These are phyloP conservation scores for Coemansia sp. DNA, from an alignment of 192 early-diverging fungal species.

Conservation along the genomic window DNA sequence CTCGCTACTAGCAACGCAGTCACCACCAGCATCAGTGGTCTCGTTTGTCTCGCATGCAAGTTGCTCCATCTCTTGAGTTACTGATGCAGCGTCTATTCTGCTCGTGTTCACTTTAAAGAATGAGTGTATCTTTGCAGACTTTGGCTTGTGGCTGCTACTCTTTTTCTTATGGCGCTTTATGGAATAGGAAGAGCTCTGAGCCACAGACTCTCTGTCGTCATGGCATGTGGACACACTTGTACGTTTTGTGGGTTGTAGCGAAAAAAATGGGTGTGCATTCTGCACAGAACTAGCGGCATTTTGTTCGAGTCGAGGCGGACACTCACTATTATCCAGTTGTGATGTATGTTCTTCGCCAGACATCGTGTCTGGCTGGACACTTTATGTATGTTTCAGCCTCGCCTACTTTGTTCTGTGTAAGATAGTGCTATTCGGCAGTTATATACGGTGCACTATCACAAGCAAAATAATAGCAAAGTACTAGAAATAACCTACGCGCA, in stretches of 20 bases:
- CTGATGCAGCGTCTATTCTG: not conserved
- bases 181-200: not conserved
- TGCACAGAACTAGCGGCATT: not conserved
- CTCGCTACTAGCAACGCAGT: not conserved
- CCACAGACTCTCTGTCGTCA: not conserved
- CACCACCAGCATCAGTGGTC: not conserved
- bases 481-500: no score
- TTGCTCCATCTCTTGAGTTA: not conserved
- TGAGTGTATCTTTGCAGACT: conserved; percentile 36
- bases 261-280: conserved; percentile 37
- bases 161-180: conserved; percentile 40
- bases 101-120: conserved; percentile 29
- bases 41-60: not conserved
- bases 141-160: not conserved
- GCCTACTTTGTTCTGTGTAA: not conserved
- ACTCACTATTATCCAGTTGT: not conserved
- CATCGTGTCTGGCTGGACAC: not conserved
- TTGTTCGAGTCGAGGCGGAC: not conserved
- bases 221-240: not conserved
- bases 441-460: no score
- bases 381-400: not conserved
- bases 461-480: no score
- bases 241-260: conserved; percentile 30
- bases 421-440: not conserved
- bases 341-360: not conserved